Percentiles rank a stretch among this genome's conserved stretches.
phyloP scores from a whole-genome alignment of 768 basidiomycete species.

The Tubosaeta brunneosetosa region DNA sequence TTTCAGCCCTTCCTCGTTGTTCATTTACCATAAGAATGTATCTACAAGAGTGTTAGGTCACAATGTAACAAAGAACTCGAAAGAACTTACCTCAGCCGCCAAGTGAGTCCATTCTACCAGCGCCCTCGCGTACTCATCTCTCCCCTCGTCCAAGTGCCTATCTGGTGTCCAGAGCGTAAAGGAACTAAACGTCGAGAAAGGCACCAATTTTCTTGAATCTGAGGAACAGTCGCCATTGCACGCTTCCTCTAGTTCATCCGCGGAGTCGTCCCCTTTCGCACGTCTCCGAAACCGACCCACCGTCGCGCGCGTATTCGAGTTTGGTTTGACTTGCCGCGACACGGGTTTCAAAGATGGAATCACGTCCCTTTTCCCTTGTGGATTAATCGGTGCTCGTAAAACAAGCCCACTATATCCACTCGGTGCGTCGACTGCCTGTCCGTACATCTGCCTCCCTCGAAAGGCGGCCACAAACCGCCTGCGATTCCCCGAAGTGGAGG shows the following conservation, averaged over 20 bases:
- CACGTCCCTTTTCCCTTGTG: constrained; percentile 13
- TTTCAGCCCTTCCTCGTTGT: neutral
- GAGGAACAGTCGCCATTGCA: constrained; percentile 20
- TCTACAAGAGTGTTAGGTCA: constrained; percentile 10
- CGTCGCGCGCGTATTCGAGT: constrained; percentile 7
- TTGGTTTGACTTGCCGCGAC: constrained; percentile 8
- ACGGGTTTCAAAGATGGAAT: constrained; percentile 1
- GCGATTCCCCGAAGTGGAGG: neutral
- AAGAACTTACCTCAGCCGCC: constrained; percentile 50
- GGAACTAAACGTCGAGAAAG: constrained; percentile 54
- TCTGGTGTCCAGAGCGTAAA: constrained; percentile 79
- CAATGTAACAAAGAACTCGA: neutral
- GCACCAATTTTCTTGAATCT: constrained; percentile 35
- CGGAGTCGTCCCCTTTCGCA: constrained; percentile 27
- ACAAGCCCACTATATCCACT: constrained; percentile 66
- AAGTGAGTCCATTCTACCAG: constrained; percentile 69
- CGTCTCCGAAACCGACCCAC: constrained; percentile 18
- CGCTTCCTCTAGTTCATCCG: constrained; percentile 20
- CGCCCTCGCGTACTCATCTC: constrained; percentile 67
- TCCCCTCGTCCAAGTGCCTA: constrained; percentile 59
- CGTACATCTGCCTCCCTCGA: constrained; percentile 71
- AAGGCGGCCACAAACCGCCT: constrained; percentile 54
- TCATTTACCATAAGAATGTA: constrained; percentile 24
- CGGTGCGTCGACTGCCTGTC: constrained; percentile 57
- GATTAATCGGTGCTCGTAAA: constrained; percentile 32